Evolutionary conservation across 2,329 filamentous ascomycete genomes (phyloP).

Genomic region (Botryotinia narcissicola): DNA sequence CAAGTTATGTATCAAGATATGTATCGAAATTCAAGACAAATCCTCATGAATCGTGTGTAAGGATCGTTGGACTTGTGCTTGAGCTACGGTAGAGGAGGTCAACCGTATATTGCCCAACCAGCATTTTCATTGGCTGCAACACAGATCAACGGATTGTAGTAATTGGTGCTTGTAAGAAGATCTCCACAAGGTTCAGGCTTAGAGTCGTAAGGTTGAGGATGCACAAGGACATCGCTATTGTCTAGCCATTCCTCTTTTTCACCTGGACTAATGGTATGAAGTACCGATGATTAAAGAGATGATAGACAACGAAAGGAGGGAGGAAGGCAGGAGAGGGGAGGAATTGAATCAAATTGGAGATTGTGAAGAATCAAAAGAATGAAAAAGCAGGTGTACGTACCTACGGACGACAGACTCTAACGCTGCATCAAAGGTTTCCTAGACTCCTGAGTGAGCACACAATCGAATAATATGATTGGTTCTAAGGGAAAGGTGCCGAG

Average conservation of each 20-base stretch:
- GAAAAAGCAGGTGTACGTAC: background rate
- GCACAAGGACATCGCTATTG: background rate
- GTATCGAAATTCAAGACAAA: background rate
- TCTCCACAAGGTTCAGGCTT: conserved; percentile 15
- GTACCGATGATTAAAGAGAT: background rate
- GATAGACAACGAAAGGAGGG: background rate
- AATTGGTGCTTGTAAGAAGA: background rate
- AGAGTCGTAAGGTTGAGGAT: background rate
- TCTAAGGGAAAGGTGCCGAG: background rate
- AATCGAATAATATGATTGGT: background rate
- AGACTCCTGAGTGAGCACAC: background rate
- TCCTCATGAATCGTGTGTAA: background rate
- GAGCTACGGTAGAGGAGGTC: background rate
- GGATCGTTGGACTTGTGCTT: background rate
- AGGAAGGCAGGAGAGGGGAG: background rate
- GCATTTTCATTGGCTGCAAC: background rate
- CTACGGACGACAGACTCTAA: background rate
- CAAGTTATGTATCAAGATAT: too few relatives aligned
- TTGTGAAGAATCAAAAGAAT: background rate
- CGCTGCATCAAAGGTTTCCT: background rate
- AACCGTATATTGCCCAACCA: conserved; percentile 7
- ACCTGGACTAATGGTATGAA: background rate
- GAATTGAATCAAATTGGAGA: background rate
- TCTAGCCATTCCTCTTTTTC: background rate
- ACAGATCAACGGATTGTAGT: conserved; percentile 2